Evolutionary conservation across 2,329 filamentous ascomycete genomes (phyloP).

Genomic region (Colletotrichum cordylinicola): DNA sequence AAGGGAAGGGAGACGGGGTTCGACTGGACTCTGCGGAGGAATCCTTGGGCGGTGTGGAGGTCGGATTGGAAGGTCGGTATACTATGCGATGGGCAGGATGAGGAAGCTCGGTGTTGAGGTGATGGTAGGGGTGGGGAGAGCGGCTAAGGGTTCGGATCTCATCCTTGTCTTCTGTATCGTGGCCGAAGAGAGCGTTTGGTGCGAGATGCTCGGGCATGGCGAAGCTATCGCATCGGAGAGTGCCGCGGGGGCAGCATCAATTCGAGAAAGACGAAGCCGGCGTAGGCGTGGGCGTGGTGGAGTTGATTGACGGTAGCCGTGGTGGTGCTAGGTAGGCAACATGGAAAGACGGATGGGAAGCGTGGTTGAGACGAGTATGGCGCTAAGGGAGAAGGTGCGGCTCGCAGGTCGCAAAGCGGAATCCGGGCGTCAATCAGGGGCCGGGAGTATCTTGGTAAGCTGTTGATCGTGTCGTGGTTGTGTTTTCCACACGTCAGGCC

Average conservation of each 20-base stretch:
- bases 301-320: background rate
- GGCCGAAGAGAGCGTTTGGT: conserved; percentile 36
- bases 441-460: background rate
- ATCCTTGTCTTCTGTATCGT: conserved; percentile 41
- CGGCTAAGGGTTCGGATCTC: conserved; percentile 58
- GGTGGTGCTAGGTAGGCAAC: background rate
- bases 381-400: background rate
- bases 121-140: conserved; percentile 73
- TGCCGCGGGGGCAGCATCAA: background rate
- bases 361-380: background rate
- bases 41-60: conserved; percentile 9
- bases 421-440: background rate
- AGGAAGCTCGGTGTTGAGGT: conserved; percentile 60
- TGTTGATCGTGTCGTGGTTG: background rate
- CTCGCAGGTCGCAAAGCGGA: background rate
- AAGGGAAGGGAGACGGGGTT: conserved; percentile 28
- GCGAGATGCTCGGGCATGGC: conserved; percentile 54
- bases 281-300: background rate
- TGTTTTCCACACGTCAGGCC: conserved; percentile 11
- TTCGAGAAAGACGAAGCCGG: background rate
- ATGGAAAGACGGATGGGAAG: background rate
- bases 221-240: conserved; percentile 30
- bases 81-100: conserved; percentile 49
- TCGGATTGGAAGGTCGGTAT: conserved; percentile 23
- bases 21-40: conserved; percentile 26